Evolutionary conservation across 1,284 basidiomycete species (phyloP).

Genomic region (Irpex sp.): DNA sequence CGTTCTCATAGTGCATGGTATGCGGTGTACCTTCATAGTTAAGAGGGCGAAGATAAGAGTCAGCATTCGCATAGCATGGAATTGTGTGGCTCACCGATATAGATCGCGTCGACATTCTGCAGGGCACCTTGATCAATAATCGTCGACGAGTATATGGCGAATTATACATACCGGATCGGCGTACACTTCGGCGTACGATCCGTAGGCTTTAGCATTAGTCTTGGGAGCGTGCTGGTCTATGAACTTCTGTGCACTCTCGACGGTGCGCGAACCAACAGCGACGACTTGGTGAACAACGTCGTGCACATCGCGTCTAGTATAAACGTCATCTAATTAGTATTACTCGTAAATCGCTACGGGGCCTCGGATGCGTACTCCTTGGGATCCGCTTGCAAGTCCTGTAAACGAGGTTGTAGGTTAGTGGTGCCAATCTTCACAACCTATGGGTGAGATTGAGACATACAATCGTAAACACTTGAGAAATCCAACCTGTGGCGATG

Average conservation of each 20-base stretch:
- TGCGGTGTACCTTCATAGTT: conserved; percentile 71
- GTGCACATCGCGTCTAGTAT: conserved; percentile 54
- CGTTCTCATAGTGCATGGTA: conserved; percentile 79
- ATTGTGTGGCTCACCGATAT: conserved; percentile 52
- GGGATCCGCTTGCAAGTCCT: conserved; percentile 49
- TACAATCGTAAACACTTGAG: conserved; percentile 42
- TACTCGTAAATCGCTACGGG: background rate
- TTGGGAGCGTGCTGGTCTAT: conserved; percentile 50
- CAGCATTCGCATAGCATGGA: too few relatives aligned
- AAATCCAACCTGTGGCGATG: conserved; percentile 49
- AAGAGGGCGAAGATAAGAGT: background rate
- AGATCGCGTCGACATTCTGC: conserved; percentile 76
- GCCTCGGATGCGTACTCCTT: conserved; percentile 35
- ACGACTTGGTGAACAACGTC: conserved; percentile 78
- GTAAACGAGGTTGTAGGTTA: background rate
- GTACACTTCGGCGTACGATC: conserved; percentile 77
- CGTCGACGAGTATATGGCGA: background rate
- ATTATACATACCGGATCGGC: conserved; percentile 37
- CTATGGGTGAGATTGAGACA: background rate
- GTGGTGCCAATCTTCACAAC: background rate
- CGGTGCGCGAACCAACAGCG: conserved; percentile 78
- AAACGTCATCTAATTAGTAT: background rate
- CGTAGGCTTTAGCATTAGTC: conserved; percentile 62
- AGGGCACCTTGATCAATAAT: background rate
- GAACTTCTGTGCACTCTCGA: conserved; percentile 71